phyloP scores from a whole-genome alignment of 1,284 basidiomycete species.

The Paramarasmius palmivorus region DNA sequence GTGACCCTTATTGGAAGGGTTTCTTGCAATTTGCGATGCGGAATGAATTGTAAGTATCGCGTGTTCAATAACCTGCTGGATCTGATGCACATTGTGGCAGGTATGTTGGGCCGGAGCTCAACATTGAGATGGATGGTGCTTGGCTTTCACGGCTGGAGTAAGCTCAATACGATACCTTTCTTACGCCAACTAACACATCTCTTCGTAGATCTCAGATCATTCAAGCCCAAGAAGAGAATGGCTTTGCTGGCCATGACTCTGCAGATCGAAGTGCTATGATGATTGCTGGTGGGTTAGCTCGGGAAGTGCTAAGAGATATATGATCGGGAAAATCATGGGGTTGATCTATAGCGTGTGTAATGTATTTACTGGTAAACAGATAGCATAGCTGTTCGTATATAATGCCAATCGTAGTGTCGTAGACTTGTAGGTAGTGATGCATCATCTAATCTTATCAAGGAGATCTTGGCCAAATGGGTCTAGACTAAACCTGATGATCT shows the following conservation, averaged over 20 bases:
- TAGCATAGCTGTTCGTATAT: too few species aligned
- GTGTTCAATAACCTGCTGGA: background rate
- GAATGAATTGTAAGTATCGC: slow-evolving; percentile 37
- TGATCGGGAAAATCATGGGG: background rate
- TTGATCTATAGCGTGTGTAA: too few species aligned
- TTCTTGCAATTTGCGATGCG: slow-evolving; percentile 44
- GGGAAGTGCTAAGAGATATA: slow-evolving; percentile 36
- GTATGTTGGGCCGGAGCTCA: slow-evolving; percentile 41
- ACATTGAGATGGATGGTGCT: slow-evolving; percentile 42
- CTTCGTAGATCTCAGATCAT: slow-evolving; percentile 14
- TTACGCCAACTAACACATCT: too few species aligned
- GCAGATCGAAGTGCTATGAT: slow-evolving; percentile 34
- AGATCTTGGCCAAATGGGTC: too few species aligned
- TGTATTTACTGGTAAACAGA: too few species aligned
- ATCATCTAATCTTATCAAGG: too few species aligned
- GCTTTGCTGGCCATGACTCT: slow-evolving; percentile 17
- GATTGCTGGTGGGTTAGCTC: slow-evolving; percentile 36
- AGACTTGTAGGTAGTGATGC: too few species aligned
- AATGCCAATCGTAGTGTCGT: too few species aligned
- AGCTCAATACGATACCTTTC: too few species aligned
- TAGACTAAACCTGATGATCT: too few species aligned
- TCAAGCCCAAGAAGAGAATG: slow-evolving; percentile 10
- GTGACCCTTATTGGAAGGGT: slow-evolving; percentile 44
- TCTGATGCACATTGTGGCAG: slow-evolving; percentile 22
- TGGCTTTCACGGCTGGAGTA: slow-evolving; percentile 47